phyloP scores from a whole-genome alignment of 2,329 filamentous ascomycete species.

The Neurospora sp. region DNA sequence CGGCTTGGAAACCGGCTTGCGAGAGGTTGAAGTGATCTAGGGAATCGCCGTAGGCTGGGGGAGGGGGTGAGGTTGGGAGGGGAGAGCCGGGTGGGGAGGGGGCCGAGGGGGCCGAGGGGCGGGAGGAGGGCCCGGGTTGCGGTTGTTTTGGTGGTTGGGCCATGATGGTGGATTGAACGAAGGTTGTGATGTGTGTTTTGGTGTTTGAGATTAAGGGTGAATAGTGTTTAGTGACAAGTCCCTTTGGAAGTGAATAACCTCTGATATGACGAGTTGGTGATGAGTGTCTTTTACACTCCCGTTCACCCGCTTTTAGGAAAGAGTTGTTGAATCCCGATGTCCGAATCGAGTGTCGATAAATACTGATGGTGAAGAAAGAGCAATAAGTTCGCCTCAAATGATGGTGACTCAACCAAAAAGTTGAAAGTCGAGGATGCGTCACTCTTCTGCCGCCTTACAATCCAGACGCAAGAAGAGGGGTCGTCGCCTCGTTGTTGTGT shows the following conservation, averaged over 20 bases:
- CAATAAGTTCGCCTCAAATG: background rate
- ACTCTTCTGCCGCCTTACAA: background rate
- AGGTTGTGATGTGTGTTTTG: background rate
- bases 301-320: background rate
- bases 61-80: slow-evolving; percentile 32
- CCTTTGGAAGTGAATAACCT: background rate
- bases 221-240: background rate
- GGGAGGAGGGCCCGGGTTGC: slow-evolving; percentile 3
- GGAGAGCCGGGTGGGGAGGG: slow-evolving; percentile 8
- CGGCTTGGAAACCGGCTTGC: slow-evolving; percentile 53
- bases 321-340: background rate
- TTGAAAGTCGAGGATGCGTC: background rate
- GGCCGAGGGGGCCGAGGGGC: slow-evolving; percentile 6
- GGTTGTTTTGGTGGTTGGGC: slow-evolving; percentile 1
- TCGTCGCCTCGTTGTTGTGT: background rate
- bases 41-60: slow-evolving; percentile 49
- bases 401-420: background rate
- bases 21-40: slow-evolving; percentile 48
- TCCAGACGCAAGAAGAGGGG: background rate
- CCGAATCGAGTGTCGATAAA: background rate
- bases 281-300: background rate
- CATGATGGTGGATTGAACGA: background rate
- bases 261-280: background rate
- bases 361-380: background rate
- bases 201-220: background rate